These are phyloP conservation scores for Epichloe gansuensis DNA, from an alignment of 2,329 filamentous ascomycete species.

Conservation along the genomic window DNA sequence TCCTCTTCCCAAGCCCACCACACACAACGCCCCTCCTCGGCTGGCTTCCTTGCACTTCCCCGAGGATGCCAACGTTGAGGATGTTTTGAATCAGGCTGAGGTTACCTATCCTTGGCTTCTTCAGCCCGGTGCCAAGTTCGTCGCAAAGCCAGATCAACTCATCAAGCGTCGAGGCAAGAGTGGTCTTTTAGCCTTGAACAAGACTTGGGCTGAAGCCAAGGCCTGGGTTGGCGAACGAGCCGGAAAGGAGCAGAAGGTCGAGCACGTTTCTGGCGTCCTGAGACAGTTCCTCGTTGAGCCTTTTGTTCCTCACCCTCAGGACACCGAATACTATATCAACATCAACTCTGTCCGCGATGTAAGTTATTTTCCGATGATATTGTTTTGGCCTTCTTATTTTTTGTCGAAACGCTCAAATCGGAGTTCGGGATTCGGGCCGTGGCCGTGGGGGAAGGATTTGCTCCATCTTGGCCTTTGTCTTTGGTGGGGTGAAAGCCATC, in stretches of 20 bases:
- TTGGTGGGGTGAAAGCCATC: neutral
- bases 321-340: slow-evolving; percentile 99
- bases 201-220: slow-evolving; percentile 87
- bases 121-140: slow-evolving; percentile 72
- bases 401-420: neutral
- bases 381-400: slow-evolving; percentile 5
- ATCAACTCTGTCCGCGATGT: slow-evolving; percentile 99
- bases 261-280: slow-evolving; percentile 77
- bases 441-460: neutral
- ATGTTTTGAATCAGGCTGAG: slow-evolving; percentile 90
- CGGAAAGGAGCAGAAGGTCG: slow-evolving; percentile 84
- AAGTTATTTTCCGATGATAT: slow-evolving; percentile 34
- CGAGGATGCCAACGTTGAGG: slow-evolving; percentile 69
- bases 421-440: neutral
- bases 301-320: slow-evolving; percentile 87
- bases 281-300: slow-evolving; percentile 97
- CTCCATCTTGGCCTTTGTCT: neutral
- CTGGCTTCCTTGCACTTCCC: slow-evolving; percentile 89
- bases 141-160: slow-evolving; percentile 98
- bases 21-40: slow-evolving; percentile 85
- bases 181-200: slow-evolving; percentile 90
- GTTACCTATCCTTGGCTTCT: slow-evolving; percentile 94
- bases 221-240: slow-evolving; percentile 89
- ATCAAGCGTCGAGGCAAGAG: slow-evolving; percentile 99
- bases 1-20: slow-evolving; percentile 69